phyloP scores from a whole-genome alignment of 768 basidiomycete species.

The Lactarius akahatsu region DNA sequence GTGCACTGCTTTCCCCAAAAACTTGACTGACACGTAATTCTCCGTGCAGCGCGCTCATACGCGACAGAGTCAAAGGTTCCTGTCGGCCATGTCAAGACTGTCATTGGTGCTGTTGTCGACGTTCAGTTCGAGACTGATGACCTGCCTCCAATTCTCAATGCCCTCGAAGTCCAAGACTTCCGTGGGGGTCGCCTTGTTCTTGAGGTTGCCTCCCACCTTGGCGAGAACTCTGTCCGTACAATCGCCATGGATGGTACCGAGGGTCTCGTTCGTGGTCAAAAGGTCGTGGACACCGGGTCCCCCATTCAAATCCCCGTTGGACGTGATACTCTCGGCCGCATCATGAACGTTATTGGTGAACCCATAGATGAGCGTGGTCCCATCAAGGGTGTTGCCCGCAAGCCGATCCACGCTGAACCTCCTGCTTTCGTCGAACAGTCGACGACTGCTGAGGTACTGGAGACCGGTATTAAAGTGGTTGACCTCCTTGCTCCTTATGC shows the following conservation, averaged over 20 bases:
- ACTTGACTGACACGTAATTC: constrained; percentile 32
- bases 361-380: constrained; percentile 99
- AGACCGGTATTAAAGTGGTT: constrained; percentile 99
- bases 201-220: constrained; percentile 97
- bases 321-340: constrained; percentile 90
- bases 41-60: constrained; percentile 71
- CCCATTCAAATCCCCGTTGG: constrained; percentile 98
- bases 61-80: constrained; percentile 82
- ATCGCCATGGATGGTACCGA: constrained; percentile 99
- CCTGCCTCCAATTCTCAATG: constrained; percentile 97
- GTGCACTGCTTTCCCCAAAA: constrained; percentile 28
- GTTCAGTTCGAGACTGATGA: constrained; percentile 95
- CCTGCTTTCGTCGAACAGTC: constrained; percentile 98
- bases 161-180: constrained; percentile 96
- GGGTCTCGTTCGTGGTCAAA: constrained; percentile 98
- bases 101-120: constrained; percentile 99
- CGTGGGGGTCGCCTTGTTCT: constrained; percentile 95
- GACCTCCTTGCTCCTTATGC: constrained; percentile 99
- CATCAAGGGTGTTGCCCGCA: constrained; percentile 91
- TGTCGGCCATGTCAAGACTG: constrained; percentile 88
- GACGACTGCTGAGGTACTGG: constrained; percentile 96
- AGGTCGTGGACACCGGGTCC: constrained; percentile 93
- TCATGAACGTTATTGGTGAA: constrained; percentile 99
- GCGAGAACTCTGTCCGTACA: constrained; percentile 98
- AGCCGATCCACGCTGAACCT: constrained; percentile 95